A percentile compares a stretch with the other conserved stretches of the same genome.
Conservation (phyloP, 2,329 filamentous ascomycete genomes). For the Hysterium pulicare region DNA sequence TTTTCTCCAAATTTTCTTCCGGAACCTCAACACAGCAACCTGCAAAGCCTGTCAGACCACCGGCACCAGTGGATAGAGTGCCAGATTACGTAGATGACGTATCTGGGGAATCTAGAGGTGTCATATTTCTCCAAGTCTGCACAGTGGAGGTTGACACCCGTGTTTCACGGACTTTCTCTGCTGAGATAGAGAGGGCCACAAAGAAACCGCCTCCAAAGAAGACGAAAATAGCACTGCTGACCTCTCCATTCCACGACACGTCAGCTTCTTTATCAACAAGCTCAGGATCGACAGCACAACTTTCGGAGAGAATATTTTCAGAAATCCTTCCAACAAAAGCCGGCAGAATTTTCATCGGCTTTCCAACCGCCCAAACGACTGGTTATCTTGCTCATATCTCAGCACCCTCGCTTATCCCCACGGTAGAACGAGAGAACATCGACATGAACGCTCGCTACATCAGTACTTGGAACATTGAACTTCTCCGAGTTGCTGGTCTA, state of each 20-base stretch:
- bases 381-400: constrained; percentile 92
- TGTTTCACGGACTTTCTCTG: constrained; percentile 67
- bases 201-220: constrained; percentile 93
- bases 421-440: constrained; percentile 93
- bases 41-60: constrained; percentile 18
- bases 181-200: constrained; percentile 89
- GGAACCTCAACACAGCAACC: constrained; percentile 18
- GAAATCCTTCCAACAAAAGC: constrained; percentile 87
- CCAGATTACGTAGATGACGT: constrained; percentile 58
- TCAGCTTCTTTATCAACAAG: constrained; percentile 58
- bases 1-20: constrained; percentile 38
- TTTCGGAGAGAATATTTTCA: constrained; percentile 75
- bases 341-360: constrained; percentile 93
- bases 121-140: constrained; percentile 84
- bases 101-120: constrained; percentile 66
- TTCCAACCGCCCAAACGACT: constrained; percentile 95
- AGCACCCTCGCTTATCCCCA: constrained; percentile 92
- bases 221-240: constrained; percentile 82
- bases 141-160: constrained; percentile 78
- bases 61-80: constrained; percentile 13
- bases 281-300: constrained; percentile 50
- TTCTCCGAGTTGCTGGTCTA: constrained; percentile 86
- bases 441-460: constrained; percentile 95
- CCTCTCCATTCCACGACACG: constrained; percentile 83
- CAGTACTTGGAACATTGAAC: constrained; percentile 90